phyloP scores from a whole-genome alignment of 169 alveolate species.

The Besnoitia besnoiti region DNA sequence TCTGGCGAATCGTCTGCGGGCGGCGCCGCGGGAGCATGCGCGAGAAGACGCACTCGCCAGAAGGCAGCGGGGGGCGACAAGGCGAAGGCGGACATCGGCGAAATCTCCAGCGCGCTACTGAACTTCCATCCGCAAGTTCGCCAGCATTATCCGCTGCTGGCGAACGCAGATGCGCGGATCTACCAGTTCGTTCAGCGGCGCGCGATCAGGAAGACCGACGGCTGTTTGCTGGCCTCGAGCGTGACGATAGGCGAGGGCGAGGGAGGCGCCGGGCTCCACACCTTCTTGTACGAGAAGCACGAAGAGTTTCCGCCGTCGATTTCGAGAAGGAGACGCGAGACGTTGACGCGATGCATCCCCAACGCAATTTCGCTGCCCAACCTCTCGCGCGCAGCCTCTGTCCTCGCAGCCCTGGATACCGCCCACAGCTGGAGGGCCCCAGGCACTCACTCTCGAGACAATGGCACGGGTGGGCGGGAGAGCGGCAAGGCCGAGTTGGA shows the following conservation, averaged over 20 bases:
- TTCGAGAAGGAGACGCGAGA: background rate
- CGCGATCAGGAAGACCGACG: background rate
- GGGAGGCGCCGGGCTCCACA: background rate
- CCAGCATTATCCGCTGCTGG: slow-evolving; percentile 32
- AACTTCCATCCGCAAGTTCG: background rate
- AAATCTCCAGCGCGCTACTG: background rate
- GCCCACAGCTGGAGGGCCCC: too few relatives aligned
- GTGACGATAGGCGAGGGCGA: background rate
- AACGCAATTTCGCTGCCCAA: slow-evolving; percentile 35
- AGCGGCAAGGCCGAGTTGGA: too few relatives aligned
- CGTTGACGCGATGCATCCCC: background rate
- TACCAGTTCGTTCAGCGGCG: slow-evolving; percentile 31
- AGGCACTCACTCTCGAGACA: too few relatives aligned
- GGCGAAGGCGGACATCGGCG: background rate
- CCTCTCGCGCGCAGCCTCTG: slow-evolving; percentile 11
- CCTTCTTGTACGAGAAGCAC: background rate
- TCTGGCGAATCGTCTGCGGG: too few relatives aligned
- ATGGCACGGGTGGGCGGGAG: too few relatives aligned
- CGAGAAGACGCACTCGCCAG: background rate
- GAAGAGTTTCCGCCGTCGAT: background rate
- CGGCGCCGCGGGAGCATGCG: background rate
- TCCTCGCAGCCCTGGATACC: background rate
- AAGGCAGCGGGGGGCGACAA: background rate
- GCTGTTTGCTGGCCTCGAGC: background rate
- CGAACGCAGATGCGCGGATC: background rate